Evolutionary conservation across 2,329 filamentous ascomycete genomes (phyloP), one percentile per base, ranked within the genome.

Genomic region (Colletotrichum tanaceti): DNA sequence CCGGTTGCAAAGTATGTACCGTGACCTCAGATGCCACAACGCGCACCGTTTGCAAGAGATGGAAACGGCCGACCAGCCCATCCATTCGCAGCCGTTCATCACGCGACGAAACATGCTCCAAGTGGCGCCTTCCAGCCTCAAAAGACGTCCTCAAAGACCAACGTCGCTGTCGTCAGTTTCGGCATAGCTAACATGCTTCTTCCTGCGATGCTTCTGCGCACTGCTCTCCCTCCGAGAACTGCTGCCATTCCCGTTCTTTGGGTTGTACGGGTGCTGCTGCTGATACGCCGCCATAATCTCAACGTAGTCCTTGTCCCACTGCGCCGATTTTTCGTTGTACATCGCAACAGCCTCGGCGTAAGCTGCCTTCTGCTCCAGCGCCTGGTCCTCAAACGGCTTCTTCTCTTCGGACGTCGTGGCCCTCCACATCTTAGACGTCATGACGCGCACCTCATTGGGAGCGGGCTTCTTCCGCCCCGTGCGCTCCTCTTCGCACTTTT

Each of bases 361-460:
- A 1, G 80, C 83, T 65, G 86, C 84, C 77, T 94, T 94, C 72
- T 93, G 91, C 60, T 85, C 85, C 63, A 90, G 85, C 4, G 92
- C 92, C 76, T 90, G 86, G 35, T 93, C 90, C 57, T 94, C 86
- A 75, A 92, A 98, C 0, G 94, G 94, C 75, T 87, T 86, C 75
- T 91, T 93, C 73, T 89, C 86, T 52, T 92, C 91, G 6, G 89
- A 84, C 1, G 85, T 80, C 0, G 92, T 89, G 58, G 92, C 91
- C 73, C 91, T 93, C 96, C 96, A 99, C 90, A 96, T 94, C 76
- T 91, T 91, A 35, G 94, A 94, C 11, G 96, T 88, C 77, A 94
- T 93, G 58, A 90, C 88, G 41, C 96, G 92, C 64, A 98, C 92
- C 75, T 97, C 93, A 74, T 93, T 97, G 7, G 91, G 89, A 50